These are phyloP conservation scores for Ophiostoma piceae DNA, from an alignment of 2,329 filamentous ascomycete species.

Conservation along the genomic window DNA sequence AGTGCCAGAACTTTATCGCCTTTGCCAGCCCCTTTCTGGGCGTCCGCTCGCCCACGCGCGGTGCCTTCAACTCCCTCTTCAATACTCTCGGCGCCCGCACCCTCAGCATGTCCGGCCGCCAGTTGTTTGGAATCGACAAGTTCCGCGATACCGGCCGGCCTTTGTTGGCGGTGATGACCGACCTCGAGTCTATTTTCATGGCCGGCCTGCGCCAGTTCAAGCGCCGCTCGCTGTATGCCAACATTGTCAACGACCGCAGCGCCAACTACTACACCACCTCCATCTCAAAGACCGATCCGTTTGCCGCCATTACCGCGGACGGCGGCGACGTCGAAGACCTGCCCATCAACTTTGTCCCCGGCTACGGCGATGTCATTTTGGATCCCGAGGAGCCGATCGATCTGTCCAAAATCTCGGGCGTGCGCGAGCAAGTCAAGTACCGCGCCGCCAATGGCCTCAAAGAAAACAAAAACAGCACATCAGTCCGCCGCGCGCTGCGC, in stretches of 20 bases:
- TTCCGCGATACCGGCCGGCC: slow-evolving; percentile 81
- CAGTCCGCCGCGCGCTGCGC: slow-evolving; percentile 18
- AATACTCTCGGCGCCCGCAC: slow-evolving; percentile 80
- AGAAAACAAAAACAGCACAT: background rate
- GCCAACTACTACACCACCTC: slow-evolving; percentile 78
- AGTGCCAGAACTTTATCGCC: slow-evolving; percentile 88
- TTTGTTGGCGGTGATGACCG: slow-evolving; percentile 73
- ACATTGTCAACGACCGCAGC: slow-evolving; percentile 78
- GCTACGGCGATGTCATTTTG: slow-evolving; percentile 70
- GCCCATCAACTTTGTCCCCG: slow-evolving; percentile 66
- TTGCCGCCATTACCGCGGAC: slow-evolving; percentile 36
- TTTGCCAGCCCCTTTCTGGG: slow-evolving; percentile 82
- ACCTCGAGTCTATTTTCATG: slow-evolving; percentile 81
- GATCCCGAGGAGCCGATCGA: slow-evolving; percentile 58
- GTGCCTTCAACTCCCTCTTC: slow-evolving; percentile 62
- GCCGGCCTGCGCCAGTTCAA: slow-evolving; percentile 70
- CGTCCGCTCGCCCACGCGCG: slow-evolving; percentile 62
- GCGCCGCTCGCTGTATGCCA: slow-evolving; percentile 73
- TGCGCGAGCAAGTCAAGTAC: slow-evolving; percentile 9
- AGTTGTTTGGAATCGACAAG: slow-evolving; percentile 80
- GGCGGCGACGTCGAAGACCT: slow-evolving; percentile 54
- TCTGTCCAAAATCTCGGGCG: slow-evolving; percentile 1
- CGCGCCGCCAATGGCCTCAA: slow-evolving; percentile 15
- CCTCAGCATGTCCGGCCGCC: slow-evolving; percentile 75
- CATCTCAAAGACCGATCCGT: slow-evolving; percentile 75